Evolutionary conservation across 352 stramenopile genomes (phyloP).

Genomic region (Phytophthora multivora): DNA sequence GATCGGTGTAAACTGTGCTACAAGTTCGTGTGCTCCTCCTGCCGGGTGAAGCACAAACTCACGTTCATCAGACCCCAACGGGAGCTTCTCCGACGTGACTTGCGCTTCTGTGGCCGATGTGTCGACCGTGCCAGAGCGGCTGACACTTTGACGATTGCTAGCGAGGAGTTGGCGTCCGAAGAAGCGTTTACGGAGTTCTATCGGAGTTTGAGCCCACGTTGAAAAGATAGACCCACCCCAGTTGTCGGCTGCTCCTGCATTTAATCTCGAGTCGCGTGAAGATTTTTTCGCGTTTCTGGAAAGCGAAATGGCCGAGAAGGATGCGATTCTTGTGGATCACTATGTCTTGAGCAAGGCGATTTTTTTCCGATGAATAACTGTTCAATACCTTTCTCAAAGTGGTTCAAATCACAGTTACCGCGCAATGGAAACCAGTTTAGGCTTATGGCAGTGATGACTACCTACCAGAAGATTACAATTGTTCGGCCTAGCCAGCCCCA

Average conservation of each 20-base stretch:
- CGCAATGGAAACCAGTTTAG: constrained; percentile 8
- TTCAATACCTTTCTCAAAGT: constrained; percentile 7
- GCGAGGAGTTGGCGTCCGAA: constrained; percentile 23
- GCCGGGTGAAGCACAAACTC: constrained; percentile 31
- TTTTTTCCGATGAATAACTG: constrained; percentile 38
- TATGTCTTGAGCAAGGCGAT: constrained; percentile 3
- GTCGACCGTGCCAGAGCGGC: constrained; percentile 23
- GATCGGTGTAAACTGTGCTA: constrained; percentile 37
- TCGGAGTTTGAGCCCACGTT: constrained; percentile 21
- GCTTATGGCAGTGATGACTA: constrained; percentile 34
- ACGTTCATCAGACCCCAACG: constrained; percentile 31
- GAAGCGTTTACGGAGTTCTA: constrained; percentile 27
- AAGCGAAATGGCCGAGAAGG: constrained; percentile 23
- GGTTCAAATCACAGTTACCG: constrained; percentile 7
- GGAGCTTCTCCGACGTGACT: constrained; percentile 20
- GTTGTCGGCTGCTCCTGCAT: constrained; percentile 23
- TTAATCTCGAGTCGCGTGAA: constrained; percentile 23
- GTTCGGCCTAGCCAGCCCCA: too few relatives aligned
- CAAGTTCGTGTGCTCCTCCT: constrained; percentile 38
- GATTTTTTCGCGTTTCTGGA: constrained; percentile 23
- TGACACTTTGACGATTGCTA: constrained; percentile 30
- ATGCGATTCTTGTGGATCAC: neutral
- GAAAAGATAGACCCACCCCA: too few relatives aligned
- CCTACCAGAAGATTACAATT: too few relatives aligned
- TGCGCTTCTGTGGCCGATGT: constrained; percentile 36